phyloP scores from a whole-genome alignment of 345 rosid species.

The Eucalyptus polybractea region DNA sequence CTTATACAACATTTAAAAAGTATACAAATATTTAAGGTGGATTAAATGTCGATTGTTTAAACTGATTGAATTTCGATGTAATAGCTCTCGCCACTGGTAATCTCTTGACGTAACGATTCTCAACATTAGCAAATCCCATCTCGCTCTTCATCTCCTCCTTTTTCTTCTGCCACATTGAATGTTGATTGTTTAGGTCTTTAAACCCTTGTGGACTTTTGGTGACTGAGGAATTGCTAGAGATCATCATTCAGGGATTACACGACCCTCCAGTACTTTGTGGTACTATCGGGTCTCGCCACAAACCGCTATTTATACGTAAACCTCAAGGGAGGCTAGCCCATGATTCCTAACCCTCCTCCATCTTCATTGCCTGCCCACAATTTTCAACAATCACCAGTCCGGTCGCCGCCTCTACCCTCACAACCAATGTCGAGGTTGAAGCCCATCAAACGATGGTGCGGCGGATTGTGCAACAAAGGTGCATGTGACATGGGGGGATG shows the following conservation, averaged over 20 bases:
- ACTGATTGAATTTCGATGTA: not conserved
- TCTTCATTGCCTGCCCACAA: not conserved
- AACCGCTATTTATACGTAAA: too few species aligned
- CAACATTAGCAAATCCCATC: not conserved
- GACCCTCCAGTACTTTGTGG: too few species aligned
- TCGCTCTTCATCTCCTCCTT: not conserved
- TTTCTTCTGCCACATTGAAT: not conserved
- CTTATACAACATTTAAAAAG: not conserved
- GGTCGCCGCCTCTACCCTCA: not conserved
- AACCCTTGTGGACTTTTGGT: not conserved
- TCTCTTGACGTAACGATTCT: not conserved
- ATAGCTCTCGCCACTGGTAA: not conserved
- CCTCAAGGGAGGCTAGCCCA: too few species aligned
- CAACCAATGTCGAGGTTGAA: not conserved
- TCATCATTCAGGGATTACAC: too few species aligned
- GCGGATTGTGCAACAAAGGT: not conserved
- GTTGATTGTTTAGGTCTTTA: not conserved
- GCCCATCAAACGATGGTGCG: not conserved
- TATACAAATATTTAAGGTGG: not conserved
- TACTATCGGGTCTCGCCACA: too few species aligned
- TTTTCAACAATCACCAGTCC: not conserved
- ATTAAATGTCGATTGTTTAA: not conserved
- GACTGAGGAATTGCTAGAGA: too few species aligned
- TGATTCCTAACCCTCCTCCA: not conserved
- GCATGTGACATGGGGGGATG: not conserved